Evolutionary conservation across 371 early-diverging fungal species (phyloP).

Genomic region (Agmasoma carcini): DNA sequence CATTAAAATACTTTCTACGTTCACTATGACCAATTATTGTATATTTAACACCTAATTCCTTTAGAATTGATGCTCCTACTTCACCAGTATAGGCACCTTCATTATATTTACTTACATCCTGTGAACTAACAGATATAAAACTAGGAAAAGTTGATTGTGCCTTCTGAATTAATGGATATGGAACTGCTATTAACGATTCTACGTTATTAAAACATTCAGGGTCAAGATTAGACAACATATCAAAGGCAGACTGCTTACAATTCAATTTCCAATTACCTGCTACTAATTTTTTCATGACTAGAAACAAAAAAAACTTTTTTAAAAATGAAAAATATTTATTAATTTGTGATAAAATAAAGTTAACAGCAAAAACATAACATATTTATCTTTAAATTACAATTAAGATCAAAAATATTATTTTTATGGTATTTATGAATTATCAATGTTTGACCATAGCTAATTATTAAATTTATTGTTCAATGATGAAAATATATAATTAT

Average conservation of each 20-base stretch:
- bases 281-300: conserved; percentile 37
- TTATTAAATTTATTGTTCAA: no score
- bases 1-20: conserved; percentile 74
- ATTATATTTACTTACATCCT: conserved; percentile 70
- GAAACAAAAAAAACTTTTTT: no score
- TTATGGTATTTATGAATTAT: no score
- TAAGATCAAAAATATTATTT: no score
- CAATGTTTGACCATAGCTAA: no score
- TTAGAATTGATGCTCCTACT: conserved; percentile 76
- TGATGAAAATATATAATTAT: no score
- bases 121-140: conserved; percentile 75
- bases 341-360: no score
- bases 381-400: no score
- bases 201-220: conserved; percentile 13
- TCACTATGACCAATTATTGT: conserved; percentile 96
- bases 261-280: conserved; percentile 53
- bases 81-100: conserved; percentile 93
- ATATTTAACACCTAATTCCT: conserved; percentile 79
- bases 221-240: conserved; percentile 3
- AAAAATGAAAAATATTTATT: background rate
- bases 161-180: conserved; percentile 64
- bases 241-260: conserved; percentile 21
- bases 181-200: conserved; percentile 92
- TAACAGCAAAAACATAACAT: no score
- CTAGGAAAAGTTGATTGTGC: conserved; percentile 40